Evolutionary conservation across 108 stramenopile species (phyloP), one percentile per base, ranked within the genome.

Genomic region (Chaetoceros tenuissimus): DNA sequence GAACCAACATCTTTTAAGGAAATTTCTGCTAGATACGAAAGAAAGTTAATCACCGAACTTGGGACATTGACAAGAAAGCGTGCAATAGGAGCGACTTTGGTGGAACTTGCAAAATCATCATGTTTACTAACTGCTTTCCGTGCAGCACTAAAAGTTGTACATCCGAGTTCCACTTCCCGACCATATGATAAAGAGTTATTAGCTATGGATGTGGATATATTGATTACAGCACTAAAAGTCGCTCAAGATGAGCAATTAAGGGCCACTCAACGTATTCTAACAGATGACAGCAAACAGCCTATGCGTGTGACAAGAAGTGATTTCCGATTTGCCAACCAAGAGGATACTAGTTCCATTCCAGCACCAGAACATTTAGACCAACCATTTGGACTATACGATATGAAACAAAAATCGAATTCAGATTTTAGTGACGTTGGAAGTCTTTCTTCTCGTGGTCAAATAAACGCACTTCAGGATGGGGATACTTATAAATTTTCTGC

Each of bases 181-280:
- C 72, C 84, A 34, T 74, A 67, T 54, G 92, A 93, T 60, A 84
- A 78, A 52, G 87, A 89, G 47, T 45, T 87, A 8, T 51, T 93
- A 24, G 85, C 92, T 24, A 82, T 93, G 85, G 92, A 89, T 63
- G 81, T 82, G 5, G 85, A 93, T 59, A 89, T 93, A 48, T 69
- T 89, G 28, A 82, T 89, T 76, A 89, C 80, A 8, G 83, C 81
- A 18, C 51, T 89, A 26, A 93, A 93, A 56, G 80, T 93, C 1
- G 84, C 92, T 7, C 87, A 93, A 57, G 92, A 93, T 31, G 92
- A 93, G 67, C 87, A 89, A 56, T 72, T 93, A 47, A 82, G 79
- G 61, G 85, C 81, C 8, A 87, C 92, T 10, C 50, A 68, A 7
- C 74, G 78, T 24, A 79, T 89, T 62, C 79, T 86, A 0, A 55